phyloP scores from a whole-genome alignment of 768 basidiomycete species.

The Tylopilus cervinicoccineus region DNA sequence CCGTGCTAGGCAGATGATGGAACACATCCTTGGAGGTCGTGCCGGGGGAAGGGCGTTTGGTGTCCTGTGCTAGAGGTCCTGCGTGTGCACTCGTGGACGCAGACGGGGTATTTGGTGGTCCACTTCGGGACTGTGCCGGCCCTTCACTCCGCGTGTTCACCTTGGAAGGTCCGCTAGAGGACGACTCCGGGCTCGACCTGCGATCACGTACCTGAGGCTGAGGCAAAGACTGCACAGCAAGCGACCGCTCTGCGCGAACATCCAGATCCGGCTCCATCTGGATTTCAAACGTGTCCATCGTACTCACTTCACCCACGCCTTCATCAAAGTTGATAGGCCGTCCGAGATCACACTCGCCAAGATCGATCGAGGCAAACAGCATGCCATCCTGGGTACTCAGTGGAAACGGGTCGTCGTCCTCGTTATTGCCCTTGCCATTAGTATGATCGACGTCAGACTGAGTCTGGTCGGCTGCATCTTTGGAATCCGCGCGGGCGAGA shows the following conservation, averaged over 20 bases:
- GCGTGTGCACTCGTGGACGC: background rate
- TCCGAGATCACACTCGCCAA: constrained; percentile 42
- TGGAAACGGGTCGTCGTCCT: constrained; percentile 38
- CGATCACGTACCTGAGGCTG: constrained; percentile 9
- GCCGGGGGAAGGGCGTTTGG: background rate
- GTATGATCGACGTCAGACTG: background rate
- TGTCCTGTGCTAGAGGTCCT: background rate
- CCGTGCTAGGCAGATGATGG: constrained; percentile 45
- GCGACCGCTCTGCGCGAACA: background rate
- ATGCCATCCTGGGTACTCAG: constrained; percentile 66
- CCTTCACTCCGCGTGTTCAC: background rate
- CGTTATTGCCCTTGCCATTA: constrained; percentile 25
- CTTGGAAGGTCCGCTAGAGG: background rate
- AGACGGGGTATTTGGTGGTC: background rate
- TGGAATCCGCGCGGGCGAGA: background rate
- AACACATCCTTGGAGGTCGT: constrained; percentile 44
- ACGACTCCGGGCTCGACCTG: background rate
- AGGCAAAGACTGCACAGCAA: background rate
- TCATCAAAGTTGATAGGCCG: constrained; percentile 40
- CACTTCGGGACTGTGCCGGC: constrained; percentile 1
- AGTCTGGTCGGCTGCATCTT: constrained; percentile 1
- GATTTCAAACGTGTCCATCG: constrained; percentile 5
- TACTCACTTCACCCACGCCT: constrained; percentile 21
- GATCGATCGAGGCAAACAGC: constrained; percentile 54
- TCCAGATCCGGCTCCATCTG: constrained; percentile 1